phyloP scores from a whole-genome alignment of 495 filamentous ascomycete genomes.

The Rostrohypoxylon terebratum region DNA sequence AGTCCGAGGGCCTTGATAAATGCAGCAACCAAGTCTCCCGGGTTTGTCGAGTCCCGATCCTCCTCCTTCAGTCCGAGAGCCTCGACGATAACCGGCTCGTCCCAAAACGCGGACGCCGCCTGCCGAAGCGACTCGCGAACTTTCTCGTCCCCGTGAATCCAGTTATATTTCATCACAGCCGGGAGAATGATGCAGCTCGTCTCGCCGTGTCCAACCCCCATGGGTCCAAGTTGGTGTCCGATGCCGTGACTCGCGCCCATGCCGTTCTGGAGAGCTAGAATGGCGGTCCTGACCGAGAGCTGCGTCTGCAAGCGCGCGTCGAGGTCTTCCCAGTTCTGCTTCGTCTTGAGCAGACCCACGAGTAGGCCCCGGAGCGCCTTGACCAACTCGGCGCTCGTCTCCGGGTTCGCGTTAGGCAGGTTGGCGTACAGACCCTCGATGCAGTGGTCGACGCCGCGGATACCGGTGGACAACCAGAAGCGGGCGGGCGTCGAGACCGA shows the following conservation, averaged over 20 bases:
- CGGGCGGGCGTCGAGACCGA: constrained; percentile 65
- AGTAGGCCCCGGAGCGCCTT: constrained; percentile 63
- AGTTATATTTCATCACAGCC: constrained; percentile 70
- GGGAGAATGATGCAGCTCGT: constrained; percentile 74
- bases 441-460: constrained; percentile 74
- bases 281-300: constrained; percentile 45
- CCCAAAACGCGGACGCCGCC: constrained; percentile 62
- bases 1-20: constrained; percentile 51
- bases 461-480: constrained; percentile 71
- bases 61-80: constrained; percentile 57
- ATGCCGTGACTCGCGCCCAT: constrained; percentile 71
- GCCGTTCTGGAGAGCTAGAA: constrained; percentile 48
- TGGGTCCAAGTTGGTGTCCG: constrained; percentile 73
- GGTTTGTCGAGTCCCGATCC: constrained; percentile 47
- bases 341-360: constrained; percentile 64
- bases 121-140: constrained; percentile 60
- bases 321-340: constrained; percentile 56
- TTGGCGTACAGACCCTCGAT: constrained; percentile 68
- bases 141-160: constrained; percentile 49
- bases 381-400: constrained; percentile 53
- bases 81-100: constrained; percentile 56
- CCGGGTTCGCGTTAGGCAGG: constrained; percentile 42
- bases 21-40: constrained; percentile 49
- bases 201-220: constrained; percentile 74
- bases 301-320: constrained; percentile 61